A percentile compares a stretch with the other conserved stretches of the same genome.
Evolutionary conservation across 306 rosid species (phyloP).

Genomic region (Hylodesmum podocarpum): DNA sequence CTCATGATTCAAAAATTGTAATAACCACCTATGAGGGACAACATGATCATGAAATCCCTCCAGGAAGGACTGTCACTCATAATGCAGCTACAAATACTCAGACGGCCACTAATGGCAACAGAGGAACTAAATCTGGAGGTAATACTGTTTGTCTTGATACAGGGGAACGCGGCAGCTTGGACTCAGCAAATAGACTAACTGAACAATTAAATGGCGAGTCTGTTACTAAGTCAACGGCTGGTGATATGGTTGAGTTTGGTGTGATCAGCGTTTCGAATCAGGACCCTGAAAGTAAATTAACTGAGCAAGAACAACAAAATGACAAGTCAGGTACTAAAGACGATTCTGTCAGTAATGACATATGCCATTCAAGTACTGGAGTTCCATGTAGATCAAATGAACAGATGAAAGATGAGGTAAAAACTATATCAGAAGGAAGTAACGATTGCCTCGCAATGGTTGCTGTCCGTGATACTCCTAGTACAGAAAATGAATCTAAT

Average conservation of each 20-base stretch:
- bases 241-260: constrained; percentile 16
- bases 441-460: constrained; percentile 27
- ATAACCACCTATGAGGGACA: constrained; percentile 82
- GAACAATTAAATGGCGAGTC: constrained; percentile 37
- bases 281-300: constrained; percentile 24
- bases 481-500: constrained; percentile 28
- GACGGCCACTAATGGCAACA: constrained; percentile 26
- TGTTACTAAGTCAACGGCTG: constrained; percentile 33
- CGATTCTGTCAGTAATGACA: constrained; percentile 16
- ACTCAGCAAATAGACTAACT: constrained; percentile 24
- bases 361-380: constrained; percentile 23
- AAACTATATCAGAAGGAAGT: constrained; percentile 35
- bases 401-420: constrained; percentile 28
- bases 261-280: constrained; percentile 12
- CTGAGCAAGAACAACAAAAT: constrained; percentile 35
- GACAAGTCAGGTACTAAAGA: constrained; percentile 15
- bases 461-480: constrained; percentile 20
- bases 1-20: constrained; percentile 64
- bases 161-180: constrained; percentile 28
- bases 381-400: constrained; percentile 30
- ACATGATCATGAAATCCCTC: constrained; percentile 70
- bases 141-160: constrained; percentile 18
- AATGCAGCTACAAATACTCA: constrained; percentile 40
- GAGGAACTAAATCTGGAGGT: constrained; percentile 37
- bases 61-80: constrained; percentile 49